Conservation (phyloP, 139 green algal species). For the Chlamydomonas sp. region DNA sequence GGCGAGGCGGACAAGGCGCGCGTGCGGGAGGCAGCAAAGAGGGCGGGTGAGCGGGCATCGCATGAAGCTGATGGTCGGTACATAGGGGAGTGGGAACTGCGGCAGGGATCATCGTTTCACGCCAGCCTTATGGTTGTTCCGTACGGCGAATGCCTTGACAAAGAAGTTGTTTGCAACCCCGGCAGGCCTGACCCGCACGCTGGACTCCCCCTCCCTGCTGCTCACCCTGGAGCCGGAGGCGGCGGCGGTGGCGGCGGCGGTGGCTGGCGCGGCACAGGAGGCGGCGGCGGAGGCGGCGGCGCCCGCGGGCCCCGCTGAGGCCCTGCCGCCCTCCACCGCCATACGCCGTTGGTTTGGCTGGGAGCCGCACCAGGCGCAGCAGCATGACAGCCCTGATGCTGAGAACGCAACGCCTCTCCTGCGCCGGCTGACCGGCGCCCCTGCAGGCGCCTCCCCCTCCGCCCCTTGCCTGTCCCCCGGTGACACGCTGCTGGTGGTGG, state of each 20-base stretch:
- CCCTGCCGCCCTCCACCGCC: too few relatives aligned
- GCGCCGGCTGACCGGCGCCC: not conserved
- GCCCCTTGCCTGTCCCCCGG: not conserved
- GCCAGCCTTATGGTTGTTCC: too few relatives aligned
- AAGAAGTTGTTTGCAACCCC: not conserved
- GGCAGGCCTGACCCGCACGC: not conserved
- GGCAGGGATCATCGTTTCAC: not conserved
- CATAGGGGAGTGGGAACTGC: not conserved
- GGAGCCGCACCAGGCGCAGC: not conserved
- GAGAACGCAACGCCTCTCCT: too few relatives aligned
- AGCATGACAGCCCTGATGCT: too few relatives aligned
- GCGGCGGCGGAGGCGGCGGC: slow-evolving; percentile 12
- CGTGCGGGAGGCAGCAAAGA: slow-evolving; percentile 5
- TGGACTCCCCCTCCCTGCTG: not conserved
- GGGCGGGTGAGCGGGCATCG: not conserved
- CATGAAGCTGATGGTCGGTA: too few relatives aligned
- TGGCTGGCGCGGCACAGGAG: too few relatives aligned
- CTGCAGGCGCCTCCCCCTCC: not conserved
- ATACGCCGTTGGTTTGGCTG: not conserved
- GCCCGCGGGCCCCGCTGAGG: not conserved
- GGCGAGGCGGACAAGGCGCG: slow-evolving; percentile 13
- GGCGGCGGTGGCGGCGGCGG: not conserved
- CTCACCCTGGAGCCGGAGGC: slow-evolving; percentile 21
- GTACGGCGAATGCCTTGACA: too few relatives aligned
- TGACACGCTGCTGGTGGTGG: slow-evolving; percentile 30